These are phyloP conservation scores for Quercus suber DNA, from an alignment of 306 rosid genomes.

Conservation along the genomic window DNA sequence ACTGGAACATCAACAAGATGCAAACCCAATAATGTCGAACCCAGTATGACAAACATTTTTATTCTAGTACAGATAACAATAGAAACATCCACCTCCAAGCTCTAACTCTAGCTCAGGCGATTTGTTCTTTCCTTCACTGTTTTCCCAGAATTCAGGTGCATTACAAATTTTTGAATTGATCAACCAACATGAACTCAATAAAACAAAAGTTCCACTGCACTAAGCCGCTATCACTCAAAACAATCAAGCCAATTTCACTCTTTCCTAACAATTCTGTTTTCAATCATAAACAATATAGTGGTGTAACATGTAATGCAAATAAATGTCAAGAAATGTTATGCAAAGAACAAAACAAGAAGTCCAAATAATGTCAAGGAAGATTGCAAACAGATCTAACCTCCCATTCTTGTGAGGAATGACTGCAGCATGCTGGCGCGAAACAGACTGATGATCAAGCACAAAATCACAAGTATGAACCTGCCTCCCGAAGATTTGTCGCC, in stretches of 20 bases:
- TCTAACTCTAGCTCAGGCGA: neutral
- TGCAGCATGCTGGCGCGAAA: slow-evolving; percentile 97
- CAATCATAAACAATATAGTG: neutral
- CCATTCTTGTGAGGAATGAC: slow-evolving; percentile 96
- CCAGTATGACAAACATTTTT: neutral
- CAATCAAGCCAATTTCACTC: neutral
- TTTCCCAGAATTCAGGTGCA: too few relatives aligned
- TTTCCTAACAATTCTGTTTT: neutral
- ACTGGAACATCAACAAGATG: slow-evolving; percentile 1
- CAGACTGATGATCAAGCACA: slow-evolving; percentile 96
- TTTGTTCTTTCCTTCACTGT: neutral
- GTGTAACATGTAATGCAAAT: neutral
- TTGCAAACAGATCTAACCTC: slow-evolving; percentile 49
- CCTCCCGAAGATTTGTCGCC: slow-evolving; percentile 82
- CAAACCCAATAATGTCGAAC: neutral
- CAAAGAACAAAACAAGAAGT: neutral
- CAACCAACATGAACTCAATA: neutral
- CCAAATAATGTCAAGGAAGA: slow-evolving; percentile 17
- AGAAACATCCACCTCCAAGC: neutral
- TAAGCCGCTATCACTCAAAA: neutral
- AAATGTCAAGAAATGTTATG: neutral
- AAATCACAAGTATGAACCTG: slow-evolving; percentile 76
- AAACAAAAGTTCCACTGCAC: neutral
- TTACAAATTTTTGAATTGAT: neutral
- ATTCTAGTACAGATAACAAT: neutral